Evolutionary conservation across 2,329 filamentous ascomycete genomes (phyloP).

Genomic region (Sordariomycetes sp.): DNA sequence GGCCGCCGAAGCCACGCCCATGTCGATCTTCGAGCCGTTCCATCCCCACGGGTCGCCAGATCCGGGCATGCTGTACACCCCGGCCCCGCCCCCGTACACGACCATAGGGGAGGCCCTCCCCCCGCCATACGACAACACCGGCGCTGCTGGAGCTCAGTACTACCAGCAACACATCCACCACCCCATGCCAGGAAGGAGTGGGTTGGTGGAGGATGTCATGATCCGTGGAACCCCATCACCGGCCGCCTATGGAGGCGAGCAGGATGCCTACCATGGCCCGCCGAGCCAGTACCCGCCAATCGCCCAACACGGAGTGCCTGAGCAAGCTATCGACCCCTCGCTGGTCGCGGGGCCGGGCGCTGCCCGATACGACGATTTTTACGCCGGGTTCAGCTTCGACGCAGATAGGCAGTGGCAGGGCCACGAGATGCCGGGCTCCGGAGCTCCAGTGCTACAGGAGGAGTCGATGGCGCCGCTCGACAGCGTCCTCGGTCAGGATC

Average conservation of each 20-base stretch:
- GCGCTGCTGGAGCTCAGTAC: constrained; percentile 18
- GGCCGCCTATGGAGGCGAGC: constrained; percentile 5
- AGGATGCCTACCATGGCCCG: not conserved
- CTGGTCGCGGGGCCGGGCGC: constrained; percentile 4
- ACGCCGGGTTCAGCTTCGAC: not conserved
- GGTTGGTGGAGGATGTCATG: constrained; percentile 17
- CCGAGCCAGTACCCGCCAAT: constrained; percentile 4
- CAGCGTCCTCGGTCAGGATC: constrained; percentile 10
- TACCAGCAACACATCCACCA: constrained; percentile 23
- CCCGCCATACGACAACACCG: constrained; percentile 22
- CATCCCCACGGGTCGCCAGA: not conserved
- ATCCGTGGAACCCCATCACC: constrained; percentile 23
- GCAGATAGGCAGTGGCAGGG: not conserved
- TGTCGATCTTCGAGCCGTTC: constrained; percentile 1
- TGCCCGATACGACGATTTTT: not conserved
- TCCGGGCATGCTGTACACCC: not conserved
- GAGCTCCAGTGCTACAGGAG: constrained; percentile 3
- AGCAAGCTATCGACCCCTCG: constrained; percentile 1
- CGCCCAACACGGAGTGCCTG: not conserved
- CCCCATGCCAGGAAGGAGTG: constrained; percentile 12
- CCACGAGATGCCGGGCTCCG: not conserved
- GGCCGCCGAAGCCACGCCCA: not conserved
- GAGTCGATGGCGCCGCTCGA: constrained; percentile 11
- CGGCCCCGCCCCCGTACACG: constrained; percentile 16
- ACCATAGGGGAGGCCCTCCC: constrained; percentile 25